Conservation (phyloP, 192 early-diverging fungal species). For the Gryganskiella cystojenkinii region DNA sequence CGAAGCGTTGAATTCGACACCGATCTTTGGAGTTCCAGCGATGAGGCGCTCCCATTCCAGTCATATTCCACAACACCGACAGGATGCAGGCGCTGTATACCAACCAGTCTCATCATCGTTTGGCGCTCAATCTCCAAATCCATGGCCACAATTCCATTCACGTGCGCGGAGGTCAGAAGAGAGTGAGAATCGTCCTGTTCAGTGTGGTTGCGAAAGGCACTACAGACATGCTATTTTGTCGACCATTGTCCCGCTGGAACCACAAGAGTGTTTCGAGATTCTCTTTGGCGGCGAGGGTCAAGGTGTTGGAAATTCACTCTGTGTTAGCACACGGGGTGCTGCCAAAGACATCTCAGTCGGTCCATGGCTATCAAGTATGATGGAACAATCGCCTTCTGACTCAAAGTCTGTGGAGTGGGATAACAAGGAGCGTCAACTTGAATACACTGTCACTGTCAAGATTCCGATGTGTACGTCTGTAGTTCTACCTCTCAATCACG, state of each 20-base stretch:
- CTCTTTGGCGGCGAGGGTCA: constrained; percentile 15
- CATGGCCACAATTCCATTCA: background rate
- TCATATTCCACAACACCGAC: too few species aligned
- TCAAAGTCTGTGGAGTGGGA: constrained; percentile 4
- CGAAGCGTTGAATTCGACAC: too few species aligned
- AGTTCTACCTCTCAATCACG: background rate
- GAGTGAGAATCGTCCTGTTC: background rate
- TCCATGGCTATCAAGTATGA: background rate
- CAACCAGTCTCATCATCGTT: background rate
- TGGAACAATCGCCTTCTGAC: background rate
- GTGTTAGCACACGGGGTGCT: background rate
- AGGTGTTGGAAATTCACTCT: constrained; percentile 7
- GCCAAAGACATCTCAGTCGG: constrained; percentile 3
- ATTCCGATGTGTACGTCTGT: constrained; percentile 32
- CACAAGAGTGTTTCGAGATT: constrained; percentile 24
- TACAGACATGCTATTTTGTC: constrained; percentile 33
- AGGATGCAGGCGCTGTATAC: too few species aligned
- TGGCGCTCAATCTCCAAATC: background rate
- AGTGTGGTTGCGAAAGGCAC: constrained; percentile 18
- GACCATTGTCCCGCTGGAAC: constrained; percentile 14
- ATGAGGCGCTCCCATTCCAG: too few species aligned
- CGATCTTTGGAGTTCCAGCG: too few species aligned
- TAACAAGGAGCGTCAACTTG: constrained; percentile 3
- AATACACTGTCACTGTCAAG: constrained; percentile 32
- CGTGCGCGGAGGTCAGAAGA: background rate